These are phyloP conservation scores for Nemania sp. DNA, from an alignment of 2,329 filamentous ascomycete species.

Conservation along the genomic window DNA sequence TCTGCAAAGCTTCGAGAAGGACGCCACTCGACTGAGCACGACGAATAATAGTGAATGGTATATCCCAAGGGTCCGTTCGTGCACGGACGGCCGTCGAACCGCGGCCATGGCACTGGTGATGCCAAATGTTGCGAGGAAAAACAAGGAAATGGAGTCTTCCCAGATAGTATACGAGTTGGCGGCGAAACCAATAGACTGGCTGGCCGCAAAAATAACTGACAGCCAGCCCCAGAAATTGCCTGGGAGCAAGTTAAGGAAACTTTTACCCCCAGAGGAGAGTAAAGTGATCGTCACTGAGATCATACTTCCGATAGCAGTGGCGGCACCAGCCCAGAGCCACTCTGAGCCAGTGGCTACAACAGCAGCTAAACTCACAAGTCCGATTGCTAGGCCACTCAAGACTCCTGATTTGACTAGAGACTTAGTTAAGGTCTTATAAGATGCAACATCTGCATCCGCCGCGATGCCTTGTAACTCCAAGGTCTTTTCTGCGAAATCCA, in stretches of 20 bases:
- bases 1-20: constrained; percentile 90
- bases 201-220: constrained; percentile 81
- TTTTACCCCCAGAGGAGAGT: constrained; percentile 57
- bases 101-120: constrained; percentile 79
- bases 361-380: constrained; percentile 49
- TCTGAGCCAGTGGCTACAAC: constrained; percentile 53
- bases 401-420: constrained; percentile 55
- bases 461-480: constrained; percentile 62
- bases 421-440: constrained; percentile 55
- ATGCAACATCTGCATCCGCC: constrained; percentile 46
- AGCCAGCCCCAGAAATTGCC: constrained; percentile 90
- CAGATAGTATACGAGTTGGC: constrained; percentile 99
- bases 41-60: constrained; percentile 90
- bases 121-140: constrained; percentile 91
- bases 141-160: constrained; percentile 95
- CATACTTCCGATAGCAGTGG: constrained; percentile 60
- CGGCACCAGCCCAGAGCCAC: constrained; percentile 56
- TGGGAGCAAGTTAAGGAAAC: constrained; percentile 69
- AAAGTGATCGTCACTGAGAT: constrained; percentile 57
- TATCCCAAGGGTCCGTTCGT: constrained; percentile 79
- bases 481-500: constrained; percentile 70
- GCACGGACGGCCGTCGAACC: constrained; percentile 74
- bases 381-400: constrained; percentile 52
- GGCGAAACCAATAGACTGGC: constrained; percentile 92
- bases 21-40: constrained; percentile 80